Evolutionary conservation across 2,329 filamentous ascomycete genomes (phyloP), one percentile per base, ranked within the genome.

Genomic region (Tolypocladium sp.): DNA sequence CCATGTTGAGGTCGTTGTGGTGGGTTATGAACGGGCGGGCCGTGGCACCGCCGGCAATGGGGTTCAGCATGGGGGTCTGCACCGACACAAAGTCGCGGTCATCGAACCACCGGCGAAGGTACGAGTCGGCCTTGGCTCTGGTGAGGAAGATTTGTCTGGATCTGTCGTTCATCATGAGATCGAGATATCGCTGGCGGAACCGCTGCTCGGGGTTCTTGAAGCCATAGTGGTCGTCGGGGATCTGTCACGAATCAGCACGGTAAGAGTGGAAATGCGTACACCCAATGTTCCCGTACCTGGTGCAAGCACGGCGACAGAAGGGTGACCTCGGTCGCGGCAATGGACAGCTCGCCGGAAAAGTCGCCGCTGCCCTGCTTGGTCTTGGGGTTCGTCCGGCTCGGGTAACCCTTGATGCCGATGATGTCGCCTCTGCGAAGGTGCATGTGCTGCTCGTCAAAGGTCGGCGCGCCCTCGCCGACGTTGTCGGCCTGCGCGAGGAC

Each of bases 31-130:
- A 99, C 6, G 94, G 94, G 79, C 73, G 92, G 60, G 94, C 94
- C 1, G 94, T 97, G 40, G 94, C 94, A 71, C 94, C 94, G 66
- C 94, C 95, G 37, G 94, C 92, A 71, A 96, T 96, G 69, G 90
- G 85, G 73, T 96, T 95, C 84, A 99, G 92, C 85, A 97, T 97
- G 6, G 94, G 93, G 0, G 94, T 99, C 77, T 97, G 91, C 33
- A 97, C 92, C 73, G 97, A 92, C 59, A 92, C 81, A 74, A 99
- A 99, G 68, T 93, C 90, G 58, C 88, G 83, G 66, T 88, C 84
- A 68, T 97, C 90, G 67, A 99, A 91, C 81, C 88, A 99, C 68
- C 85, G 83, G 66, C 94, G 90, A 65, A 99, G 89, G 72, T 91
- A 97, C 62, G 84, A 86, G 71, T 96, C 85, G 69, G 97, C 92